Percentiles rank a stretch among this genome's conserved stretches.
Evolutionary conservation across 139 green algal species (phyloP).

Genomic region (Gonium pectorale): DNA sequence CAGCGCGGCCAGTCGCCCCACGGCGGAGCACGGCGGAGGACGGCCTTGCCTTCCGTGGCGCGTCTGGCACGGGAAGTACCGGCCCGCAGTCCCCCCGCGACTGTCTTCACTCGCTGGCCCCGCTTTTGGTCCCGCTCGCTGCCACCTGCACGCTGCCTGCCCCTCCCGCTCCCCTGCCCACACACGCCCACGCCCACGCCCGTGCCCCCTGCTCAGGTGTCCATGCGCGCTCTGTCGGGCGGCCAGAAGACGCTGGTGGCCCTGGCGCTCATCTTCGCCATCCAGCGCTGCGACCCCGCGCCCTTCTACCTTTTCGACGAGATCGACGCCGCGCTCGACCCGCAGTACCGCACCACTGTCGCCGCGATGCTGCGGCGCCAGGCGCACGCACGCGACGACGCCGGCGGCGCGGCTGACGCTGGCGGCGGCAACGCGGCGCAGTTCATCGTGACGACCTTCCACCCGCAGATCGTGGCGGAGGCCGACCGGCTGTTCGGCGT

Average conservation of each 20-base stretch:
- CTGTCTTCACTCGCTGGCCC: too few relatives aligned
- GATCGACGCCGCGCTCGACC: conserved; percentile 98
- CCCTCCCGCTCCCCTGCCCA: too few relatives aligned
- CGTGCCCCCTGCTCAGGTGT: conserved; percentile 8
- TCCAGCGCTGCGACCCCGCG: conserved; percentile 96
- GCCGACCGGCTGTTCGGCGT: conserved; percentile 94
- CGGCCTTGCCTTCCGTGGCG: too few relatives aligned
- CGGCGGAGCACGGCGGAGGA: too few relatives aligned
- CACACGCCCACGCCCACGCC: too few relatives aligned
- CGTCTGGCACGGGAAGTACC: too few relatives aligned
- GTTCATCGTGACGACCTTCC: conserved; percentile 99
- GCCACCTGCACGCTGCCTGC: too few relatives aligned
- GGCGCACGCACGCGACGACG: too few relatives aligned
- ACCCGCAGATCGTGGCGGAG: conserved; percentile 85
- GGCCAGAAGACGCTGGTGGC: conserved; percentile 99
- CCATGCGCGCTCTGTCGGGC: conserved; percentile 79
- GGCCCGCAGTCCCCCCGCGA: too few relatives aligned
- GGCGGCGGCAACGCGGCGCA: conserved; percentile 84
- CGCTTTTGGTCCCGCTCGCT: too few relatives aligned
- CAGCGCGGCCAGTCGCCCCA: too few relatives aligned
- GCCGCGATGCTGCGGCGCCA: conserved; percentile 87
- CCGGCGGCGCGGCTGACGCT: too few relatives aligned
- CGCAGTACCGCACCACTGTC: conserved; percentile 86
- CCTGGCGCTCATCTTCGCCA: conserved; percentile 98
- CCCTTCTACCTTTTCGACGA: conserved; percentile 99